phyloP scores from a whole-genome alignment of 345 rosid species.

The Passiflora organensis region DNA sequence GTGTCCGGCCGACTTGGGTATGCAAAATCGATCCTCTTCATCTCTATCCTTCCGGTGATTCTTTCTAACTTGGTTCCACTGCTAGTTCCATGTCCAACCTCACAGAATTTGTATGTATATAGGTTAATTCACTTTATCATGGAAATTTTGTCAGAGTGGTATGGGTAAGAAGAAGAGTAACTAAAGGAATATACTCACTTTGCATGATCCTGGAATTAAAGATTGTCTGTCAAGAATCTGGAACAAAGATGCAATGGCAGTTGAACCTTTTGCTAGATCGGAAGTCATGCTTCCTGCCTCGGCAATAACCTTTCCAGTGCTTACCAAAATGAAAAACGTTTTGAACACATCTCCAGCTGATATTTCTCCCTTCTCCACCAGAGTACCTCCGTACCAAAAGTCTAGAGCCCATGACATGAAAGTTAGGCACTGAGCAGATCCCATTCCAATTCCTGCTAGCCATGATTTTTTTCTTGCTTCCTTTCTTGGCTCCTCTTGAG shows the following conservation, averaged over 20 bases:
- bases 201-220: constrained; percentile 40
- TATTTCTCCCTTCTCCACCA: constrained; percentile 58
- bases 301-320: constrained; percentile 83
- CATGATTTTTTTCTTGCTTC: constrained; percentile 62
- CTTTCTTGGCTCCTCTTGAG: constrained; percentile 64
- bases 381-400: constrained; percentile 77
- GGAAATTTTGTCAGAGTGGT: background rate
- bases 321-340: constrained; percentile 72
- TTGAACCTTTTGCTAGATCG: constrained; percentile 74
- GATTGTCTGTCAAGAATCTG: constrained; percentile 67
- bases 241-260: constrained; percentile 68
- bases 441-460: constrained; percentile 90
- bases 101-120: background rate
- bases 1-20: constrained; percentile 66
- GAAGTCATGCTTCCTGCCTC: constrained; percentile 97
- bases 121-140: background rate
- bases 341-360: constrained; percentile 86
- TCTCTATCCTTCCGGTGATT: constrained; percentile 48
- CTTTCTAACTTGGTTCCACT: constrained; percentile 36
- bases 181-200: constrained; percentile 32
- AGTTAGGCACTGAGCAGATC: constrained; percentile 71
- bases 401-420: constrained; percentile 87
- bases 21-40: constrained; percentile 58
- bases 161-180: background rate
- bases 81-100: constrained; percentile 29